phyloP scores from a whole-genome alignment of 805 yeast species.

The Candida anglica region DNA sequence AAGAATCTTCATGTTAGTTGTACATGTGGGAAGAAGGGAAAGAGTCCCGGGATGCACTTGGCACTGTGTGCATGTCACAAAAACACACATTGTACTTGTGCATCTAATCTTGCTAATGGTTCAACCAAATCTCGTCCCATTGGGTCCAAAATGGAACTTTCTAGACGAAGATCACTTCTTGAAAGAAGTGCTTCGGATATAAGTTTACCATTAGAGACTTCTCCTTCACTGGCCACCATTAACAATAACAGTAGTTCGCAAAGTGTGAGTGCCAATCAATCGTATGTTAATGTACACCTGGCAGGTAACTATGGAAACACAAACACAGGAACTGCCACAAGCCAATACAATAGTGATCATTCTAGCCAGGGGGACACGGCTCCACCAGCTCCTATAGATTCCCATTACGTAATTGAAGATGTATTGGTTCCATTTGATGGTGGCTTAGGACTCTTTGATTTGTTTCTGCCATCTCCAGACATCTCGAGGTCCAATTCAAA shows the following conservation, averaged over 20 bases:
- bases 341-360: too few species aligned
- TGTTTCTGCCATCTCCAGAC: slow-evolving; percentile 15
- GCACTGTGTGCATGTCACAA: slow-evolving; percentile 36
- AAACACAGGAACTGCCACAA: too few species aligned
- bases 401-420: slow-evolving; percentile 26
- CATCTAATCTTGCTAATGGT: slow-evolving; percentile 8
- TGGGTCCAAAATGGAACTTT: slow-evolving; percentile 4
- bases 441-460: slow-evolving; percentile 25
- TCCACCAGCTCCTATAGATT: slow-evolving; percentile 2
- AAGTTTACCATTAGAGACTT: slow-evolving; percentile 1
- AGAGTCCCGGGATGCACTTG: slow-evolving; percentile 34
- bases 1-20: slow-evolving; percentile 69
- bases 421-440: slow-evolving; percentile 26
- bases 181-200: slow-evolving; percentile 4
- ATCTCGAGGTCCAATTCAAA: neutral
- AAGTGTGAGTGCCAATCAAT: neutral
- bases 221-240: slow-evolving; percentile 1
- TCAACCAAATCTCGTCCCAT: neutral
- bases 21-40: slow-evolving; percentile 58
- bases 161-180: slow-evolving; percentile 2
- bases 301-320: too few species aligned
- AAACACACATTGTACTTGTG: slow-evolving; percentile 39
- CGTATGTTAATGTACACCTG: neutral
- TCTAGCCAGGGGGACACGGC: slow-evolving; percentile 3
- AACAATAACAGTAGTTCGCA: neutral